Evolutionary conservation across 83 land plant genomes (phyloP), one percentile per base, ranked within the genome.

Genomic region (Thuja plicata): DNA sequence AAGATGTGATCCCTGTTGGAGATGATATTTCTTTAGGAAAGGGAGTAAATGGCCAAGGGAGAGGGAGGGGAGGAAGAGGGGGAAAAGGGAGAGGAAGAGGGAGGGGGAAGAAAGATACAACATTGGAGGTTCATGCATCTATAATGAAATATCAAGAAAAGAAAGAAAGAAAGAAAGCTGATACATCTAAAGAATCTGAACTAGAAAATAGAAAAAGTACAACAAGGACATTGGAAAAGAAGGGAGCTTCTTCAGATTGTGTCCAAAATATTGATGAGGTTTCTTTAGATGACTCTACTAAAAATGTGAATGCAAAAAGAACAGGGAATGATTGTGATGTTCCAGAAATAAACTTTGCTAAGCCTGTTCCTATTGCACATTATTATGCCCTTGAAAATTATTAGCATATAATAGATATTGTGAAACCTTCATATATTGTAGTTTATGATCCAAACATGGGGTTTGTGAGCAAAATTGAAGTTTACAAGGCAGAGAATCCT

Each of bases 391-490:
- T 97, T 32, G 99, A 98, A 46, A 96, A 96, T 89, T 92, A 95
- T 48, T 95, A 91, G 86, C 93, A 90, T n/a, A 89, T 98, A 87
- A 94, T 98, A 50, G 97, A 98, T 79, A 84, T 92, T 54, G 79
- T 94, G 89, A 92, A 90, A 88, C 99, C 99, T 24, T 92, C 95
- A 86, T 94, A 91, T 32, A 91, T 98, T 32, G 92, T 98, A 89
- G 97, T 96, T 57, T 98, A 98, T 90, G 99, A 98, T 88, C 99
- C 99, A 80, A 97, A 98, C 85, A 91, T 98, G 94, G 89, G 92
- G 24, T 98, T 98, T 94, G 99, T 98, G 54, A 94, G 99, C 88
- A 97, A 98, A 88, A 94, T 98, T 90, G 99, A 98, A 92, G 91
- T 97, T n/a, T 96, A 96, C 88, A 96, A 97, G 89, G 94, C 99